Base-by-base conservation (phyloP, 805 yeast species). In the Limtongia smithiae region DNA sequence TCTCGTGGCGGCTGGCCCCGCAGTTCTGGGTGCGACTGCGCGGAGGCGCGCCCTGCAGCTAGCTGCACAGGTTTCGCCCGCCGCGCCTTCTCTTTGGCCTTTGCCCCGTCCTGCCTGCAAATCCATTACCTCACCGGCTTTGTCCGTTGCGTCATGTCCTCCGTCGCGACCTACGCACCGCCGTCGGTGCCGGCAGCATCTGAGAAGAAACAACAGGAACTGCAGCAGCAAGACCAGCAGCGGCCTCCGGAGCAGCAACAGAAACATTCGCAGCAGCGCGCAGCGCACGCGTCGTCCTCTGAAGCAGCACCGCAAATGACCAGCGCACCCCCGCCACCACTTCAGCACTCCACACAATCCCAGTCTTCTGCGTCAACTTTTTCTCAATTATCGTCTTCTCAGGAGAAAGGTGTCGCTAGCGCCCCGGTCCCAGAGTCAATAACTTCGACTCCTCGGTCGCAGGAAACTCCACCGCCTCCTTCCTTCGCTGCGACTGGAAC, bases 401-500 rank as follows among this genome's bases (percentile, higher is more conserved):
- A n/a, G n/a, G n/a, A n/a, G n/a, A n/a, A n/a, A n/a, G n/a, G n/a
- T n/a, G 28, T 9, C 28, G 28, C 9, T 9, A 25, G 28, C 28
- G 28, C 28, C 9, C 28, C 28, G 9, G 28, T 25, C 28, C 28
- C 28, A 7, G 50, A 37, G 36, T 51, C 56, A 41, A 53, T 50
- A 20, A 48, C 42, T 4, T 41, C 56, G n/a, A 51, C 56, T 21
- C 52, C 53, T 3, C 54, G 33, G 25, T 46, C 54, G 42, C 50
- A 46, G 37, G 55, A 48, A 38, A 51, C 56, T 4, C 52, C 57
- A 17, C 57, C 57, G 33, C 57, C 57, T 32, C 51, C 54, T 22
- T 50, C 20, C 31, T 36, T 22, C 15, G 24, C 35, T 22, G 33
- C 38, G 33, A 32, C 32, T 11, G 45, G 52, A n/a, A 28, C 44